Conservation (phyloP, 2,329 filamentous ascomycete species). For the Aspergillus quadrilineatus region DNA sequence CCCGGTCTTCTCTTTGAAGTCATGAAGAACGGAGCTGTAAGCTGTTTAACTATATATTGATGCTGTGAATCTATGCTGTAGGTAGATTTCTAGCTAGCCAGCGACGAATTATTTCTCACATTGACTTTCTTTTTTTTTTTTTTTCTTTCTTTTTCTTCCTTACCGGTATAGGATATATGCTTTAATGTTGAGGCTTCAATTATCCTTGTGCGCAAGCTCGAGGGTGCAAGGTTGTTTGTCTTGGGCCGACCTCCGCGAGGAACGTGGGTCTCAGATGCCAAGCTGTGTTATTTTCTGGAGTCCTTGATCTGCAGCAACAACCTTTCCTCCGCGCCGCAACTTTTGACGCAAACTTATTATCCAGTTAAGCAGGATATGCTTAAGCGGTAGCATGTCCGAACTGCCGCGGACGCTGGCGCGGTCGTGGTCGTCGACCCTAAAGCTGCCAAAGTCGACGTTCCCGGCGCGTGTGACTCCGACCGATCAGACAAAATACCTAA, state of each 20-base stretch:
- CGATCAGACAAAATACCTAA: constrained; percentile 60
- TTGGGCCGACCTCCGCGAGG: too few relatives aligned
- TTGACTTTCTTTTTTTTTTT: not conserved
- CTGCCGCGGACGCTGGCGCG: constrained; percentile 37
- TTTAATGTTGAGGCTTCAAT: too few relatives aligned
- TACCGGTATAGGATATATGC: too few relatives aligned
- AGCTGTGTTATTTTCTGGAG: not conserved
- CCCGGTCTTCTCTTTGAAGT: constrained; percentile 95
- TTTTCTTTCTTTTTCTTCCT: too few relatives aligned
- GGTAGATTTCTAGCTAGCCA: too few relatives aligned
- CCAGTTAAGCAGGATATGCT: constrained; percentile 24
- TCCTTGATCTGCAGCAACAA: not conserved
- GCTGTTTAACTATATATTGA: constrained; percentile 83
- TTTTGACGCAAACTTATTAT: not conserved
- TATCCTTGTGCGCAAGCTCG: too few relatives aligned
- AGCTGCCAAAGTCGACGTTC: constrained; percentile 72
- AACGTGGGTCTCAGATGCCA: too few relatives aligned
- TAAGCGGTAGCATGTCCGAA: constrained; percentile 39
- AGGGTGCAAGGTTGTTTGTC: too few relatives aligned
- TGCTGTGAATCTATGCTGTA: not conserved
- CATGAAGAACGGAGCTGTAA: constrained; percentile 85
- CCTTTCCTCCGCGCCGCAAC: not conserved
- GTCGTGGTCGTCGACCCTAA: constrained; percentile 72
- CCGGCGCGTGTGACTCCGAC: constrained; percentile 51
- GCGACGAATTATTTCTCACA: too few relatives aligned